Evolutionary conservation across 2,329 filamentous ascomycete genomes (phyloP), one percentile per base, ranked within the genome.

Genomic region (Scytalidium lignicola): DNA sequence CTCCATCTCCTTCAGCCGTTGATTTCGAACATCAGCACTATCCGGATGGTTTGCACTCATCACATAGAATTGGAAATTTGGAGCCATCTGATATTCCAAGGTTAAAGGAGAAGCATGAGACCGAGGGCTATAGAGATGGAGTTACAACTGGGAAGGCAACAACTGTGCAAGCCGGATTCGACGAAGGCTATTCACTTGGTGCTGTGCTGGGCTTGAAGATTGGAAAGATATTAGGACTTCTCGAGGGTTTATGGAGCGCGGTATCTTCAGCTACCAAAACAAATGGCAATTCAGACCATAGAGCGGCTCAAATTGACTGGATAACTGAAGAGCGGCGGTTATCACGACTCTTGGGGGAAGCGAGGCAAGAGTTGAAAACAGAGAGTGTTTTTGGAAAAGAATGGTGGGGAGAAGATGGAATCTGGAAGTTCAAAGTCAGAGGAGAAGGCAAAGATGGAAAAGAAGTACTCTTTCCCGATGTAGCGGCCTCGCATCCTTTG

Each of bases 111-210:
- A 65, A 64, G 44, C 63, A 66, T 42, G 58, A 62, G 48, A 96
- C 88, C 7, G 84, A 88, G 37, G 93, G 93, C 18, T 97, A 97
- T 69, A 85, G 92, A 51, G 91, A 96, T 61, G 93, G 92, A 41
- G 79, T 97, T 47, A 78, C 85, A 0, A 73, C 73, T 2, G 87
- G 86, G 26, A 97, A 97, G 66, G 79, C 80, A 21, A 70, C 76
- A 43, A 86, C 83, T 60, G 81, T 96, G 21, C 93, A 99, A 68
- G 75, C 76, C 13, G 92, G 92, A 0, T 97, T 99, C 63, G 93
- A 99, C 65, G 88, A 92, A 55, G 92, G 92, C 0, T 97, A 90
- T 65, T 76, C 82, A 13, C 74, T 97, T 0, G 93, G 93, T 12
- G 91, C 90, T 1, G 83, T 85, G 46, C 71, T 97, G 23, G 93